These are phyloP conservation scores for Fomitopsis schrenkii DNA, from an alignment of 1,284 basidiomycete genomes.

Conservation along the genomic window DNA sequence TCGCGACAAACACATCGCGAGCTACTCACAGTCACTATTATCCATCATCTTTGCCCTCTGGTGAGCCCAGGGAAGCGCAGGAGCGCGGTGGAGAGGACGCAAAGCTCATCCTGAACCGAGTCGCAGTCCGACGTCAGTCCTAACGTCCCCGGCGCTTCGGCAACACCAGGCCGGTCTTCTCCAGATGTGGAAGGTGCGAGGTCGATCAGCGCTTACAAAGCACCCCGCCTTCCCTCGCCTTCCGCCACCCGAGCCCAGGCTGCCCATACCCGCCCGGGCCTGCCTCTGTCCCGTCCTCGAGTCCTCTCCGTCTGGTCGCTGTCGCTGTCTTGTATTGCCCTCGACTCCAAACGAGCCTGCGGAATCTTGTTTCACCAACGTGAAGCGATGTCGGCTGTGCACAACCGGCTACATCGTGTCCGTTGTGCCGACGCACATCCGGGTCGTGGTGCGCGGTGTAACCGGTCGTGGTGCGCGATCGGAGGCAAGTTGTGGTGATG, in stretches of 20 bases:
- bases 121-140: background rate
- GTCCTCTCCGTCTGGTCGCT: background rate
- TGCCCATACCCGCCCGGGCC: background rate
- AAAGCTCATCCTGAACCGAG: constrained; percentile 1
- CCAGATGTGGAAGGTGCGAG: background rate
- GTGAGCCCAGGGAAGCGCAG: background rate
- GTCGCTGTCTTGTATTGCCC: background rate
- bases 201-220: background rate
- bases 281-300: background rate
- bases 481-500: background rate
- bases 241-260: background rate
- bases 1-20: background rate
- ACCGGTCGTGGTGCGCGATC: background rate
- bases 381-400: background rate
- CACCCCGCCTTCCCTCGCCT: background rate
- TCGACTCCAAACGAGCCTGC: background rate
- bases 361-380: background rate
- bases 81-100: background rate
- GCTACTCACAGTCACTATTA: background rate
- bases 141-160: background rate
- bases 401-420: background rate
- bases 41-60: background rate
- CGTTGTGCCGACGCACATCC: background rate
- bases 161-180: background rate
- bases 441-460: background rate